Evolutionary conservation across 352 stramenopile species (phyloP).

Genomic region (Globisporangium abappressorium): DNA sequence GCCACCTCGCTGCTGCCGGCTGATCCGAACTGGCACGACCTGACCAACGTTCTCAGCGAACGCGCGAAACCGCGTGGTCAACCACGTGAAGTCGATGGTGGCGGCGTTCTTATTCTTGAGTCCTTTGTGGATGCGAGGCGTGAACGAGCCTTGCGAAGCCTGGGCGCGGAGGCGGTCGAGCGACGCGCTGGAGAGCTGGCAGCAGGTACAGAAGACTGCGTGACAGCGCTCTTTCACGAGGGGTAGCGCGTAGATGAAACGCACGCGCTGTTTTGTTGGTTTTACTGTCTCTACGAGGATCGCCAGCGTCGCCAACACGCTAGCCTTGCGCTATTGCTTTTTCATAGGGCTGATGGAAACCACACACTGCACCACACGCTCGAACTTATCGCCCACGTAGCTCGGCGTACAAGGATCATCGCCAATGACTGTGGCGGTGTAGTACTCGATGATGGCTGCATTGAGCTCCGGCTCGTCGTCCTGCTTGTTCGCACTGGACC

Average conservation of each 20-base stretch:
- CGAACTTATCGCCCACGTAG: too few species aligned
- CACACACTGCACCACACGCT: too few species aligned
- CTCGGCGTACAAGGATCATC: too few species aligned
- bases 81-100: constrained; percentile 1
- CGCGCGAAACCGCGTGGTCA: constrained; percentile 1
- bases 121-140: constrained; percentile 1
- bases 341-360: too few species aligned
- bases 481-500: too few species aligned
- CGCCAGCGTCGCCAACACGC: too few species aligned
- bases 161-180: neutral
- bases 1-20: constrained; percentile 1
- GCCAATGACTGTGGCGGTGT: too few species aligned
- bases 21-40: neutral
- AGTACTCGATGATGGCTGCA: too few species aligned
- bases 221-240: neutral
- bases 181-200: constrained; percentile 1
- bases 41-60: constrained; percentile 5
- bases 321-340: too few species aligned
- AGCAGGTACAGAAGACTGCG: constrained; percentile 1
- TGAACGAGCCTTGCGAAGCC: neutral
- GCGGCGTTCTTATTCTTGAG: constrained; percentile 4
- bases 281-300: constrained; percentile 5
- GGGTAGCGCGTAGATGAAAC: constrained; percentile 2
- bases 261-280: constrained; percentile 4
- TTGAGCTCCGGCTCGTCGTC: too few species aligned